Conservation (phyloP, 2,329 filamentous ascomycete genomes). For the Rhinocladiella similis region DNA sequence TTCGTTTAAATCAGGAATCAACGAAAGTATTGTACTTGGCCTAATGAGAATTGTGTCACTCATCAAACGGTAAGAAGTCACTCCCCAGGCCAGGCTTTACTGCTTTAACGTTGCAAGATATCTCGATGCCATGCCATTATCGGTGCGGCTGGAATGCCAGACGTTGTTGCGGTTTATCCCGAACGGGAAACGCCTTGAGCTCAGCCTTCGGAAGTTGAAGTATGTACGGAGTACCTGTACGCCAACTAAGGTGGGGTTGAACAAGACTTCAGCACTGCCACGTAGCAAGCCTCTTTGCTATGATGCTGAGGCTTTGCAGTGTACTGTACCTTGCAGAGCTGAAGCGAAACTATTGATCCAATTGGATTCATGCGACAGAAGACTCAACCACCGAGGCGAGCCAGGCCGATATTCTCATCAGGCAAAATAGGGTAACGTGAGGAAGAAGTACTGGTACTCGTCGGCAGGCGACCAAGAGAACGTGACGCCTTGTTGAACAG, state of each 20-base stretch:
- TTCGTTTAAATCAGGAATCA: no score
- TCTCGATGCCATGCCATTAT: not conserved
- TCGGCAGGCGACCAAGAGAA: no score
- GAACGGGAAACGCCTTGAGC: not conserved
- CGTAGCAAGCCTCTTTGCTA: not conserved
- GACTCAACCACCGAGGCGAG: no score
- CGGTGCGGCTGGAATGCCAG: not conserved
- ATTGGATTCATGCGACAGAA: no score
- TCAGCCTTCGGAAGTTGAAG: not conserved
- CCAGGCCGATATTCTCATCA: no score
- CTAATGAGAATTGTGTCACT: no score
- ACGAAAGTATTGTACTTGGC: no score
- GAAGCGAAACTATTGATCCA: not conserved
- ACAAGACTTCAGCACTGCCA: conserved; percentile 13
- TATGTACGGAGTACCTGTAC: no score
- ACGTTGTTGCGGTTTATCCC: not conserved
- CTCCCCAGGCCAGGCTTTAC: not conserved
- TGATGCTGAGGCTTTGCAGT: not conserved
- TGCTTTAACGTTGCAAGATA: not conserved
- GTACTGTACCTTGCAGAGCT: conserved; percentile 20
- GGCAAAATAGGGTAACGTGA: no score
- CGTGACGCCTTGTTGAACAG: not conserved
- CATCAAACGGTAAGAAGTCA: no score
- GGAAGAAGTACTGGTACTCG: no score
- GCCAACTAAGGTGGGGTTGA: not conserved